Evolutionary conservation across 2,329 filamentous ascomycete genomes (phyloP), one percentile per base, ranked within the genome.

Genomic region (Ceratocystis smalleyi): DNA sequence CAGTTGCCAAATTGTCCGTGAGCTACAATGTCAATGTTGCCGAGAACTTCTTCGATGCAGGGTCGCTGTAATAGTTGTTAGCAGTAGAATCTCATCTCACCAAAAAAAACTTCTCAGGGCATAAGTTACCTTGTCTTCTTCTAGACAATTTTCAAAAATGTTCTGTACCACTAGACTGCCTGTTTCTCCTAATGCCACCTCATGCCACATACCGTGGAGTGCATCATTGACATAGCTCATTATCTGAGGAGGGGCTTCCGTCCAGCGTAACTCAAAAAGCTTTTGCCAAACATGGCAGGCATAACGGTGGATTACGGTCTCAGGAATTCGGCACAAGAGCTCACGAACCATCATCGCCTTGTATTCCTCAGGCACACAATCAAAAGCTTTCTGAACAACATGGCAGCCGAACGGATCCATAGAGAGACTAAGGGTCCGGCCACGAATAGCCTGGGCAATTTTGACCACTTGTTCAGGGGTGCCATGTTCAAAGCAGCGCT

Each of bases 231-330:
- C 95, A 71, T 89, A 96, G 71, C 88, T 89, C 94, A 99, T 99
- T 75, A 99, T 96, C 75, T 96, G 91, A 27, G 94, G 94, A 51
- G 94, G 94, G 47, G 91, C 89, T 70, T 91, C 88, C 68, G 86
- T 90, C 94, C 94, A 99, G 71, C 94, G 87, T 69, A 99, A 83
- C 75, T 99, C 94, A 73, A 99, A 99, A 32, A 99, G 83, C 79
- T 99, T 99, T 78, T 99, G 94, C 94, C 94, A 99, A 68, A 99
- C 94, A 74, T 99, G 94, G 72, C 94, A 99, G 66, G 94, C 94
- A 76, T 99, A 99, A 69, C 95, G 88, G 76, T 99, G 95, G 72
- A 99, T 94, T 68, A 99, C 91, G 1, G 94, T 99, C 75, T 99
- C 92, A 0, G 92, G 94, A 68, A 99, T 99, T 64, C 91, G 87